Evolutionary conservation across 2,329 filamentous ascomycete species (phyloP).

Genomic region (Aureobasidium sp.): DNA sequence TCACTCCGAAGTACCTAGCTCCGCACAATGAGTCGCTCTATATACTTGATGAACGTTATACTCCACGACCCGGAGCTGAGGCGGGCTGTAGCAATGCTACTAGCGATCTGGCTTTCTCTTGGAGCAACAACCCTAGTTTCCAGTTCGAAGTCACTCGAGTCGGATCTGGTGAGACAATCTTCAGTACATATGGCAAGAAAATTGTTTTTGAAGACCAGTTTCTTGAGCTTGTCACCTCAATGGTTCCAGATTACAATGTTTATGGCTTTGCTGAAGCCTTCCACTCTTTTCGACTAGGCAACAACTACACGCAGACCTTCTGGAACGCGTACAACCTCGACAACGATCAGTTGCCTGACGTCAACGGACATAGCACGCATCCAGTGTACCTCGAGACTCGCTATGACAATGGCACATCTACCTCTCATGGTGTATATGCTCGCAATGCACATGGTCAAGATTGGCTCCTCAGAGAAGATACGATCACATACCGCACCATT

Average conservation of each 20-base stretch:
- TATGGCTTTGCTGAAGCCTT: constrained; percentile 25
- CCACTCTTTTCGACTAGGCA: constrained; percentile 22
- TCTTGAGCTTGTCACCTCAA: constrained; percentile 22
- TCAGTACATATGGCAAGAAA: constrained; percentile 22
- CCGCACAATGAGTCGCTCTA: constrained; percentile 20
- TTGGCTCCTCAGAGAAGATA: constrained; percentile 21
- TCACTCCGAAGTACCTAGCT: constrained; percentile 18
- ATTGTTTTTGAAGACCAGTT: constrained; percentile 27
- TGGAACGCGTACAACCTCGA: constrained; percentile 24
- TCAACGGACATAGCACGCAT: constrained; percentile 23
- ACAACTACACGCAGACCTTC: constrained; percentile 25
- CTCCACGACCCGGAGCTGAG: constrained; percentile 10
- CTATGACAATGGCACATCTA: constrained; percentile 17
- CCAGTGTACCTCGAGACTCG: constrained; percentile 27
- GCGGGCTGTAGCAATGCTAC: constrained; percentile 14
- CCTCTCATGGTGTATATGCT: constrained; percentile 25
- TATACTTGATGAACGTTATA: constrained; percentile 16
- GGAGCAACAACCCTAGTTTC: constrained; percentile 22
- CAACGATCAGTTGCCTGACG: constrained; percentile 19
- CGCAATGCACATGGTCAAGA: constrained; percentile 26
- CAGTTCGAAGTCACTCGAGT: constrained; percentile 21
- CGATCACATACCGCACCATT: constrained; percentile 23
- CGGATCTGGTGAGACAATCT: constrained; percentile 20
- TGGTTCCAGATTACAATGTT: constrained; percentile 23
- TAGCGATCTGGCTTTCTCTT: constrained; percentile 22